Base-by-base conservation (phyloP, 441 rosid genomes). In the Theobroma grandiflorum region DNA sequence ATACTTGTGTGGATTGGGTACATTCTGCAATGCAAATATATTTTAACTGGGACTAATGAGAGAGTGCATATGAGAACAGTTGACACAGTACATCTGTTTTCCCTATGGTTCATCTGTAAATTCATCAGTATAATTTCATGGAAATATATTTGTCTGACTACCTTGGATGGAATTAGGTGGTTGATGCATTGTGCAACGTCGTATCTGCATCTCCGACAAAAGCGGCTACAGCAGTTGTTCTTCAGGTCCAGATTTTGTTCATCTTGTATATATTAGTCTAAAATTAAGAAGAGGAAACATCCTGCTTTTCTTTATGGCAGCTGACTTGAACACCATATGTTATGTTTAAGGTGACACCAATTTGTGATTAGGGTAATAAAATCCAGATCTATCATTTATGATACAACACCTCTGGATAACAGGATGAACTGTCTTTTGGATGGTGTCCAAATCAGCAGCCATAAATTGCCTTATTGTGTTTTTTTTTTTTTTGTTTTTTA, bases 161-260 rank as follows among this genome's bases (percentile, higher is more conserved):
- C 31, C 47, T 62, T 79, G 31, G 62, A 69, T 87, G 72, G 62
- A 45, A 77, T 58, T 83, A 97, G 99, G 99, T 97, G 66, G 98
- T 95, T 69, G 99, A 94, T 78, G 99, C 99, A 31, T 85, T 97
- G 68, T 95, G 99, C 94, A 94, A 97, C 79, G 99, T 97, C 4
- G 99, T 97, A 77, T 89, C 95, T 61, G 92, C 99, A 67, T 89
- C 98, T 2, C 99, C 99, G 74, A 81, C 98, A 70, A 97, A 94
- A 82, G 99, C 98, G 65, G 95, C 98, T 15, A 89, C 99, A 49
- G 99, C 99, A 38, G 86, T 97, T 83, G 95, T 97, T 79, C 99
- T 97, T 90, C 99, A 97, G 99, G 99, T 97, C 80, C 55, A 84
- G 72, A 81, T 63, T 87, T 88, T 87, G 87, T 86, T 87, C 74